These are phyloP conservation scores for Hydrangea macrophylla DNA, from an alignment of 148 eudicot genomes.

Conservation along the genomic window DNA sequence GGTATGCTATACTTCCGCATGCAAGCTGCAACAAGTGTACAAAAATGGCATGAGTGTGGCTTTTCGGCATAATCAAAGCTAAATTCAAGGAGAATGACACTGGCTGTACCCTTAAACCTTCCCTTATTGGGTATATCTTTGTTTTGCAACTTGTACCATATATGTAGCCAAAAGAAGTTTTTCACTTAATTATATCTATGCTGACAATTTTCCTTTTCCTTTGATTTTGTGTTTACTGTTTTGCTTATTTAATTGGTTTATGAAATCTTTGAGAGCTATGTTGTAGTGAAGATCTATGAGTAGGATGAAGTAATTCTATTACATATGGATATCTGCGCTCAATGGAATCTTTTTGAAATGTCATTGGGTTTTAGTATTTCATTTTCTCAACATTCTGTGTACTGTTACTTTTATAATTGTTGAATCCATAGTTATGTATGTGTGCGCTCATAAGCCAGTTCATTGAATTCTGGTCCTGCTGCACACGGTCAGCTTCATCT, in stretches of 20 bases:
- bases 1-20: not conserved
- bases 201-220: not conserved
- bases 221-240: not conserved
- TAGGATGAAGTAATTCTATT: too few species aligned
- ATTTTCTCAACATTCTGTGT: not conserved
- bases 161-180: not conserved
- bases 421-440: not conserved
- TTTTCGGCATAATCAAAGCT: not conserved
- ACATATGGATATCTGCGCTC: not conserved
- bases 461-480: not conserved
- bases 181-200: too few species aligned
- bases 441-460: not conserved
- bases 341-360: not conserved
- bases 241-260: too few species aligned
- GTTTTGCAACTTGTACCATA: slow-evolving; percentile 1
- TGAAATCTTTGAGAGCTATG: not conserved
- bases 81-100: not conserved
- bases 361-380: not conserved
- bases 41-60: not conserved
- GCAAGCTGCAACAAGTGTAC: not conserved
- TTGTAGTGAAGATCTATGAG: too few species aligned
- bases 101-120: not conserved
- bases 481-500: not conserved
- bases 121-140: not conserved
- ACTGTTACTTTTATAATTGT: not conserved